phyloP scores from a whole-genome alignment of 2,329 filamentous ascomycete species.

The Fusarium dimerum region DNA sequence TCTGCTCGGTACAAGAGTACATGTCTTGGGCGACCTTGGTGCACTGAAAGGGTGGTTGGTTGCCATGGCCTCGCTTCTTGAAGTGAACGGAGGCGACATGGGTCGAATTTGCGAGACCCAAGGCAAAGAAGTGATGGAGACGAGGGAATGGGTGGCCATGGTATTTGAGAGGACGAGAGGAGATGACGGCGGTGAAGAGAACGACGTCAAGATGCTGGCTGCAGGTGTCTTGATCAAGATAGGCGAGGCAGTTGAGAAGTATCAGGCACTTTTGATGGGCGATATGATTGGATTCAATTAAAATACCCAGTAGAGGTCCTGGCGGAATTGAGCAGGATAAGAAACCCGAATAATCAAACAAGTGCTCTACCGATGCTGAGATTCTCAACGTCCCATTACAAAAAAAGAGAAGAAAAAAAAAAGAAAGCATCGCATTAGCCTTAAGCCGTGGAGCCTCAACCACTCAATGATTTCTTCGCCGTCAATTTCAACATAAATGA shows the following conservation, averaged over 20 bases:
- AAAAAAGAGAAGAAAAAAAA: not conserved
- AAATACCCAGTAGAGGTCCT: too few relatives aligned
- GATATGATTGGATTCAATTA: constrained; percentile 52
- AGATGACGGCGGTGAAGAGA: constrained; percentile 65
- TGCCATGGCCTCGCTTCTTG: constrained; percentile 75
- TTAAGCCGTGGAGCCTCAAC: too few relatives aligned
- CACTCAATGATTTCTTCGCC: not conserved
- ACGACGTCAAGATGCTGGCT: constrained; percentile 75
- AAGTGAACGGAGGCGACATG: constrained; percentile 76
- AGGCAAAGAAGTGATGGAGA: constrained; percentile 78
- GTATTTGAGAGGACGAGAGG: constrained; percentile 67
- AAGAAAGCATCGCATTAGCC: not conserved
- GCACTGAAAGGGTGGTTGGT: constrained; percentile 78
- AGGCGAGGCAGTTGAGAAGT: constrained; percentile 79
- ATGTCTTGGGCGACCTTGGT: constrained; percentile 60
- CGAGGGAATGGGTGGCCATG: constrained; percentile 78
- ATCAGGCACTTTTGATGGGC: constrained; percentile 75
- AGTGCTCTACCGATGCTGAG: too few relatives aligned
- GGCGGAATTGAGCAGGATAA: not conserved
- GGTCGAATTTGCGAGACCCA: constrained; percentile 72
- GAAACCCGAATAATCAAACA: too few relatives aligned
- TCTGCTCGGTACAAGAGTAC: constrained; percentile 68
- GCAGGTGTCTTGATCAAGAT: constrained; percentile 77
- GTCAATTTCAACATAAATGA: not conserved
- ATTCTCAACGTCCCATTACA: too few relatives aligned